These are phyloP conservation scores for Kodamaea alishanica DNA, from an alignment of 1,139 yeast species.

Conservation along the genomic window DNA sequence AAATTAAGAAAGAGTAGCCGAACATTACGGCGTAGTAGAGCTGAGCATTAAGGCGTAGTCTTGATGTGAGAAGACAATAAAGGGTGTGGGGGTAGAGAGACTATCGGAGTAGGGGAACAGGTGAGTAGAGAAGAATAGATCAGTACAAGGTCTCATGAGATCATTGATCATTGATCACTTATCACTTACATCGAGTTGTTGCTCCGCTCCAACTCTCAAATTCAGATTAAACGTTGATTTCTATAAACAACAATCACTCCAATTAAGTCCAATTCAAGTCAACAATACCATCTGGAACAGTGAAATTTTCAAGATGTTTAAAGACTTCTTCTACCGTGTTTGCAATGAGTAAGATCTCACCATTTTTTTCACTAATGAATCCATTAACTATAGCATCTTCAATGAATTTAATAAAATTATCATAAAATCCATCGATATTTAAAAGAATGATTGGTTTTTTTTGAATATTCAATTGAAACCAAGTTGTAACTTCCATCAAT, in stretches of 20 bases:
- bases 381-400: slow-evolving; percentile 55
- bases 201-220: slow-evolving; percentile 19
- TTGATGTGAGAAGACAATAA: too few relatives aligned
- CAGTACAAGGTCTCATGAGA: too few relatives aligned
- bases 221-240: too few relatives aligned
- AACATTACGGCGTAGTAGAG: too few relatives aligned
- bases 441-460: slow-evolving; percentile 72
- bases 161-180: background rate
- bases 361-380: slow-evolving; percentile 65
- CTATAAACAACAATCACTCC: too few relatives aligned
- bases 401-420: slow-evolving; percentile 60
- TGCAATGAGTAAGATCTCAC: slow-evolving; percentile 68
- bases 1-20: too few relatives aligned
- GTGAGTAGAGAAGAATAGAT: too few relatives aligned
- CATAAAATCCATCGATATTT: slow-evolving; percentile 79
- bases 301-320: slow-evolving; percentile 54
- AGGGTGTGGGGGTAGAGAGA: too few relatives aligned
- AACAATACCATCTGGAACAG: slow-evolving; percentile 71
- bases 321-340: slow-evolving; percentile 64
- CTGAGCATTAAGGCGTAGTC: too few relatives aligned
- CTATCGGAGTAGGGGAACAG: too few relatives aligned
- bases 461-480: slow-evolving; percentile 88
- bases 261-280: slow-evolving; percentile 78
- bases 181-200: background rate
- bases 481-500: slow-evolving; percentile 83